Percentiles rank a stretch among this genome's conserved stretches.
Conservation (phyloP, 768 basidiomycete species). For the Vishniacozyma victoriae region DNA sequence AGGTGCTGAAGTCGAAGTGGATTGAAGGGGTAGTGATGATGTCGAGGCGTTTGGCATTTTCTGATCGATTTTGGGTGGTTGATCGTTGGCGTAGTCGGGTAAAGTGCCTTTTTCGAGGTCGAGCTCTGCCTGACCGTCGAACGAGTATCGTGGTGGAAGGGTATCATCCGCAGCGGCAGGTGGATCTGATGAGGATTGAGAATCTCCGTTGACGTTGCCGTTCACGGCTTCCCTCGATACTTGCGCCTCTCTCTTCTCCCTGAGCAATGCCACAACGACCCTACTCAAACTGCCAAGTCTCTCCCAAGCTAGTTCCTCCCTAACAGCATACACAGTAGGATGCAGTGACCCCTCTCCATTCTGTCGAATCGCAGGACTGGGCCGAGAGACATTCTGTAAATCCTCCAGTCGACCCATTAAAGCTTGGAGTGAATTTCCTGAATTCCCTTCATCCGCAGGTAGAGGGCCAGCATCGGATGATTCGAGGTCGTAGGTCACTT, state of each 20-base stretch:
- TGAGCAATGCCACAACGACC: conserved; percentile 7
- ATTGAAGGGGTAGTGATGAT: neutral
- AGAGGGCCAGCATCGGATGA: neutral
- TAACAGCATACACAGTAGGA: conserved; percentile 17
- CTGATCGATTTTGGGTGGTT: neutral
- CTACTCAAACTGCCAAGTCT: conserved; percentile 19
- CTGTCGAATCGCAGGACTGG: neutral
- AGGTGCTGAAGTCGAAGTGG: neutral
- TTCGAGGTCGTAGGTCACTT: conserved; percentile 31
- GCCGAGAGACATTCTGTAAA: neutral
- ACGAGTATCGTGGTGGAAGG: no score
- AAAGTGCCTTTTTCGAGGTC: no score
- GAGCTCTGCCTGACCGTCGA: no score
- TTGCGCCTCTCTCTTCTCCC: no score
- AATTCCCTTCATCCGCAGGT: neutral
- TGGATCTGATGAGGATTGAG: no score
- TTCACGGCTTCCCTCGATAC: no score
- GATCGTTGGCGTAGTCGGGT: neutral
- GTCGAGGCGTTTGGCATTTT: neutral
- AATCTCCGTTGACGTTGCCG: no score
- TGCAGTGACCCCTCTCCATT: conserved; percentile 5
- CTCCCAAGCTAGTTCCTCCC: conserved; percentile 21
- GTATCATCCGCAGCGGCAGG: no score
- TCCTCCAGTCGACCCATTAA: conserved; percentile 1
- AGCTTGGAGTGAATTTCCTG: conserved; percentile 2